These are phyloP conservation scores for Cyamopsis tetragonoloba DNA, from an alignment of 306 rosid genomes.

Conservation along the genomic window DNA sequence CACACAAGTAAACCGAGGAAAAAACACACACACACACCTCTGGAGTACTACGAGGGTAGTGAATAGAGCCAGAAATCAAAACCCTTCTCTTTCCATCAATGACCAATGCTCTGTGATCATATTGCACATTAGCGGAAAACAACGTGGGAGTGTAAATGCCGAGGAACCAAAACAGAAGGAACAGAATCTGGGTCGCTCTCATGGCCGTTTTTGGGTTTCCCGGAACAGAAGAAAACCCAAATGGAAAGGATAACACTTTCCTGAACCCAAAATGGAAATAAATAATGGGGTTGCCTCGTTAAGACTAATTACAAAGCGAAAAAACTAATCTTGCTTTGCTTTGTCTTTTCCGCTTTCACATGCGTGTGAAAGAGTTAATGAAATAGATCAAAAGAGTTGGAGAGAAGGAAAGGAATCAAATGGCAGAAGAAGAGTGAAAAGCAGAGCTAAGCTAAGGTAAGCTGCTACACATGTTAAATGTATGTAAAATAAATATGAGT, in stretches of 20 bases:
- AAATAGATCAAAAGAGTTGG: background rate
- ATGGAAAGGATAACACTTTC: slow-evolving; percentile 8
- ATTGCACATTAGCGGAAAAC: slow-evolving; percentile 56
- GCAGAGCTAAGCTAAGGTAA: background rate
- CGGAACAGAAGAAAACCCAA: slow-evolving; percentile 2
- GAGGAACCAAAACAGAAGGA: slow-evolving; percentile 33
- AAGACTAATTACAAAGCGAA: background rate
- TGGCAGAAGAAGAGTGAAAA: background rate
- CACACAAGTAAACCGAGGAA: background rate
- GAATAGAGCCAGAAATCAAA: slow-evolving; percentile 90
- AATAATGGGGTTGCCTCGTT: background rate
- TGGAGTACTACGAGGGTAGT: slow-evolving; percentile 97
- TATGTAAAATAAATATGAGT: no score
- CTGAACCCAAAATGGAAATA: slow-evolving; percentile 12
- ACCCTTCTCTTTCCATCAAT: slow-evolving; percentile 81
- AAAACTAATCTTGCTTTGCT: background rate
- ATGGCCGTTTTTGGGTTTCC: slow-evolving; percentile 20
- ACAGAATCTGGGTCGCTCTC: slow-evolving; percentile 34
- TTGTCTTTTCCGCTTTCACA: no score
- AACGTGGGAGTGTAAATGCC: slow-evolving; percentile 39
- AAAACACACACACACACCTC: slow-evolving; percentile 42
- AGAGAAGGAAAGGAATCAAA: slow-evolving; percentile 16
- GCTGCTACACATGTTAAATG: no score
- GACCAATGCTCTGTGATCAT: slow-evolving; percentile 88
- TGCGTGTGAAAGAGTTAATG: background rate